Percentiles rank a stretch among this genome's conserved stretches.
These are phyloP conservation scores for Diaporthe sp. DNA, from an alignment of 2,329 filamentous ascomycete species.

Conservation along the genomic window DNA sequence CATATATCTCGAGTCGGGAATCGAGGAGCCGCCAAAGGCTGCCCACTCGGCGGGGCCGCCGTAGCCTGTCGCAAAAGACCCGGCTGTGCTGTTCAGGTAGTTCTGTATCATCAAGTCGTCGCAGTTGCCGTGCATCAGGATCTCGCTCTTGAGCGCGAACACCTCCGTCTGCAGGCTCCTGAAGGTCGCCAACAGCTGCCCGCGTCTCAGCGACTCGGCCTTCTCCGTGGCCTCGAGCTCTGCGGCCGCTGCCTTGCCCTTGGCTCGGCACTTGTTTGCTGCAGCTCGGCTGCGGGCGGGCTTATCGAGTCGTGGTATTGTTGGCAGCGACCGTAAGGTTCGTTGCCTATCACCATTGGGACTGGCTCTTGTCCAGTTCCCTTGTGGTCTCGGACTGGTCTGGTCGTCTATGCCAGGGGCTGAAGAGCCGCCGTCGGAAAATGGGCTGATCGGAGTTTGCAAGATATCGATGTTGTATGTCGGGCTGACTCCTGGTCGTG, in stretches of 20 bases:
- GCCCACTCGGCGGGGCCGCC: not conserved
- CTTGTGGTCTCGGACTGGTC: not conserved
- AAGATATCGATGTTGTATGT: not conserved
- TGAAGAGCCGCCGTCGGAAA: not conserved
- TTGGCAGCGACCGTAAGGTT: not conserved
- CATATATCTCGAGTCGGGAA: not conserved
- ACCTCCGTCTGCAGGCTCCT: conserved; percentile 48
- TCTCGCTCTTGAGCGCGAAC: conserved; percentile 48
- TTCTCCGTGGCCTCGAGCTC: conserved; percentile 47
- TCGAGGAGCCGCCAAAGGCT: not conserved
- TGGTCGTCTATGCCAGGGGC: not conserved
- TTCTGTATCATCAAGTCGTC: conserved; percentile 46
- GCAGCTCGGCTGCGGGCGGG: conserved; percentile 48
- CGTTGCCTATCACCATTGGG: not conserved
- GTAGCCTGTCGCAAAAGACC: not conserved
- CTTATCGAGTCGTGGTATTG: not conserved
- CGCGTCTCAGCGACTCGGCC: conserved; percentile 39
- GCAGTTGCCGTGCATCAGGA: conserved; percentile 49
- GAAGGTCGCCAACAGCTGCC: conserved; percentile 43
- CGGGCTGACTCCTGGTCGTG: not conserved
- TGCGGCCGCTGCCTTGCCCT: conserved; percentile 46
- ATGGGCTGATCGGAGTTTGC: not conserved
- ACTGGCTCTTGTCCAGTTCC: not conserved
- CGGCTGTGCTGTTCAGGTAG: conserved; percentile 47
- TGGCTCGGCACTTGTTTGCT: conserved; percentile 50